phyloP scores from a whole-genome alignment of 1,284 basidiomycete genomes.

The Cystobasidium pallidum region DNA sequence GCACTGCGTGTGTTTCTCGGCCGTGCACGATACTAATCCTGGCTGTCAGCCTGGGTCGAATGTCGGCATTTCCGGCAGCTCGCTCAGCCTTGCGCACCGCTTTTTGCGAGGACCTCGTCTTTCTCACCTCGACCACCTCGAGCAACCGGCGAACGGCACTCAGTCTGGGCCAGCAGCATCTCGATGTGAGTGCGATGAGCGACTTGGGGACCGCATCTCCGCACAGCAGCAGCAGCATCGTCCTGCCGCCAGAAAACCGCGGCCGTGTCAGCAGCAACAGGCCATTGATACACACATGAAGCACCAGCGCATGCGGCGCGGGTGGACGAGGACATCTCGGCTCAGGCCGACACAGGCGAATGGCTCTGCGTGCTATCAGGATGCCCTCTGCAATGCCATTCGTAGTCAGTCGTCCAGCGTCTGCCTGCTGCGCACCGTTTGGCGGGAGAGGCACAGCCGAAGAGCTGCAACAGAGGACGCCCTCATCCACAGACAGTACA shows the following conservation, averaged over 20 bases:
- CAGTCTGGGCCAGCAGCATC: neutral
- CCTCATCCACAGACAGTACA: too few relatives aligned
- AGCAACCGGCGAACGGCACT: neutral
- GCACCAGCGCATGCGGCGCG: neutral
- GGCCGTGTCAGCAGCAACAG: neutral
- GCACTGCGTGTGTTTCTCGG: too few relatives aligned
- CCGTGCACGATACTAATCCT: too few relatives aligned
- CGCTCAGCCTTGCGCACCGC: neutral
- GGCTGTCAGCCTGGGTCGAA: too few relatives aligned
- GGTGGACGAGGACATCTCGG: too few relatives aligned
- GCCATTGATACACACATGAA: neutral
- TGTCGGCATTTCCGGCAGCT: too few relatives aligned
- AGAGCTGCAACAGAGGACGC: too few relatives aligned
- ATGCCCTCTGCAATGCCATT: too few relatives aligned
- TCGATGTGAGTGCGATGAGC: neutral
- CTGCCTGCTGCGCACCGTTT: neutral
- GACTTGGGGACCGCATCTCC: neutral
- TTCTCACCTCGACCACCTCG: neutral
- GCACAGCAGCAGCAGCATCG: neutral
- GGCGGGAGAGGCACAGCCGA: too few relatives aligned
- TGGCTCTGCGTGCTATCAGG: too few relatives aligned
- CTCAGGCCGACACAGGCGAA: too few relatives aligned
- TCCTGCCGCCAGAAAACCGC: neutral
- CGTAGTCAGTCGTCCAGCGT: too few relatives aligned
- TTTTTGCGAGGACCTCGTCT: neutral